Evolutionary conservation across 768 basidiomycete species (phyloP).

Genomic region (Leucogyrophana mollusca): DNA sequence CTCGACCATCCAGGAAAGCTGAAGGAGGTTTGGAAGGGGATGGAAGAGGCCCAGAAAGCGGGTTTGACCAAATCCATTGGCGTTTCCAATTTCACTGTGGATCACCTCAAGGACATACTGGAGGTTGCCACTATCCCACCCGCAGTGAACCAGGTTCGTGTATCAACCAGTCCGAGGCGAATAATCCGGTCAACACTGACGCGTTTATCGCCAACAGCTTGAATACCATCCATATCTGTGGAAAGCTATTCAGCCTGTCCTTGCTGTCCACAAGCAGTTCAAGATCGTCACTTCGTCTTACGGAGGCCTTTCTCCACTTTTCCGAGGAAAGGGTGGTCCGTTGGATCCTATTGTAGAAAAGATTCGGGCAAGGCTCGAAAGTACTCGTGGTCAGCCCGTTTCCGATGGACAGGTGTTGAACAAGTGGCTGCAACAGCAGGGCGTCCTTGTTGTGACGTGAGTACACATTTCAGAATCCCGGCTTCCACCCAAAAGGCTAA

Average conservation of each 20-base stretch:
- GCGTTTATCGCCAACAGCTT: constrained; percentile 27
- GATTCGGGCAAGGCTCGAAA: constrained; percentile 29
- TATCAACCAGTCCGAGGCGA: not conserved
- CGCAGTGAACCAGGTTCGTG: constrained; percentile 51
- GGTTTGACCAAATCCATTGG: constrained; percentile 45
- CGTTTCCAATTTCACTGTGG: constrained; percentile 52
- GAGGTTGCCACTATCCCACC: constrained; percentile 44
- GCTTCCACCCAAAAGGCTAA: not conserved
- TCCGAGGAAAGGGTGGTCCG: constrained; percentile 35
- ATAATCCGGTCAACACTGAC: not conserved
- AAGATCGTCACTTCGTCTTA: constrained; percentile 40
- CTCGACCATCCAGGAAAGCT: constrained; percentile 39
- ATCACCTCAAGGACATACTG: constrained; percentile 43
- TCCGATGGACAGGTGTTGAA: constrained; percentile 27
- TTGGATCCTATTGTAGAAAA: constrained; percentile 35
- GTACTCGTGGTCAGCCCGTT: constrained; percentile 21
- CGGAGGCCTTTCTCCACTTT: constrained; percentile 38
- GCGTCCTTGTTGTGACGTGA: constrained; percentile 30
- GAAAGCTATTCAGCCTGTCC: constrained; percentile 36
- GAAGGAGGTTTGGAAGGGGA: constrained; percentile 53
- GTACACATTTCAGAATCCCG: constrained; percentile 1
- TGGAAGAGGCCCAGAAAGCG: constrained; percentile 54
- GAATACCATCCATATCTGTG: constrained; percentile 56
- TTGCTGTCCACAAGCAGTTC: constrained; percentile 34
- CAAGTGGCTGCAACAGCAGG: constrained; percentile 29